Evolutionary conservation across 805 yeast genomes (phyloP).

Genomic region (Hanseniaspora taiwanica): DNA sequence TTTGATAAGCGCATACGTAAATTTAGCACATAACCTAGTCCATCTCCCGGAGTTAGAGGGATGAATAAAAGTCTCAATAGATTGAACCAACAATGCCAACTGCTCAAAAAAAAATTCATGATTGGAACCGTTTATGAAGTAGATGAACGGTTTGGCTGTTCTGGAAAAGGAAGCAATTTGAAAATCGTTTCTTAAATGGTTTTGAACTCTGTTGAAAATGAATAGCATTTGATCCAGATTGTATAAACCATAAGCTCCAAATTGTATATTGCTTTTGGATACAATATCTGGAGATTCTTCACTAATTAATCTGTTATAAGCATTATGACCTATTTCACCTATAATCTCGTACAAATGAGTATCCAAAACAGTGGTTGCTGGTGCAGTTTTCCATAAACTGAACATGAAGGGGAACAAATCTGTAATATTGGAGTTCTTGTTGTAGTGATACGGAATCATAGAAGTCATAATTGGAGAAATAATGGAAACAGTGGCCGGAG

Average conservation of each 20-base stretch:
- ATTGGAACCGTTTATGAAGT: constrained; percentile 43
- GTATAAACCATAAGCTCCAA: constrained; percentile 50
- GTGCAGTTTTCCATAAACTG: constrained; percentile 54
- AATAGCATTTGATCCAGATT: constrained; percentile 46
- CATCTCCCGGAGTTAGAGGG: constrained; percentile 92
- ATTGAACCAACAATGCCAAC: constrained; percentile 43
- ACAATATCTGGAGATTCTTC: constrained; percentile 19
- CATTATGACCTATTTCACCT: constrained; percentile 43
- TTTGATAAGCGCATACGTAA: constrained; percentile 45
- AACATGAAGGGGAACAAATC: constrained; percentile 55
- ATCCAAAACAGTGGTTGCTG: constrained; percentile 39
- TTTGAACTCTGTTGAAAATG: constrained; percentile 42
- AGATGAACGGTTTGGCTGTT: constrained; percentile 36
- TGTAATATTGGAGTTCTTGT: constrained; percentile 28
- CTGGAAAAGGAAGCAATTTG: constrained; percentile 30
- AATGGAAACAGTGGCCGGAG: constrained; percentile 38
- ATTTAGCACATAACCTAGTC: constrained; percentile 57
- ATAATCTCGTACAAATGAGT: constrained; percentile 50
- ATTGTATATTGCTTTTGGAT: constrained; percentile 17
- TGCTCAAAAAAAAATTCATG: constrained; percentile 35
- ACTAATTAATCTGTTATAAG: constrained; percentile 20
- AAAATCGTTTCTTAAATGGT: constrained; percentile 25
- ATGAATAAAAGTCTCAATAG: constrained; percentile 71
- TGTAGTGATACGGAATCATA: constrained; percentile 34
- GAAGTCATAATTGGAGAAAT: constrained; percentile 40